Evolutionary conservation across 2,329 filamentous ascomycete genomes (phyloP).

Genomic region (Mollisiaceae sp.): DNA sequence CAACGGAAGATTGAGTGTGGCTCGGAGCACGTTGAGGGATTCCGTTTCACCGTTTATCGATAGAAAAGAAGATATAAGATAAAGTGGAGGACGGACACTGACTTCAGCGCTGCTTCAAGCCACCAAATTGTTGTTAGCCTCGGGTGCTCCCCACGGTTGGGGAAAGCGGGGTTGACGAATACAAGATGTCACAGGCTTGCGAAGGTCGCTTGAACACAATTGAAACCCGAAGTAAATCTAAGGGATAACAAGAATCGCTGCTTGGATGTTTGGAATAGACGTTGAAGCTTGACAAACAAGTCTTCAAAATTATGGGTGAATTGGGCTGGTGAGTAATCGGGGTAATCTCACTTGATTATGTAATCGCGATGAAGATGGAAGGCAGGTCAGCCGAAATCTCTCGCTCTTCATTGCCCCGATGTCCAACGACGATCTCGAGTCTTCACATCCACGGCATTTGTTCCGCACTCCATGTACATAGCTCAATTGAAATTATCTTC

Average conservation of each 20-base stretch:
- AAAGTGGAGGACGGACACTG: too few species aligned
- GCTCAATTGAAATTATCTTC: conserved; percentile 8
- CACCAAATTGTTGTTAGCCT: too few species aligned
- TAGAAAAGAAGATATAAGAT: too few species aligned
- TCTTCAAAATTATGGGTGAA: not conserved
- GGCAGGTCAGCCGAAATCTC: conserved; percentile 11
- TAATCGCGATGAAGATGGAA: not conserved
- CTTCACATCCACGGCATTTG: conserved; percentile 11
- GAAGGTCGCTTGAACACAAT: too few species aligned
- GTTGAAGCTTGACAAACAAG: not conserved
- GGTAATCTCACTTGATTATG: not conserved
- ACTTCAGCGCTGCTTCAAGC: too few species aligned
- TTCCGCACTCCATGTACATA: conserved; percentile 27
- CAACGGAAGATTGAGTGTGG: too few species aligned
- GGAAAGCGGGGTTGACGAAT: too few species aligned
- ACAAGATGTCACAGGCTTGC: too few species aligned
- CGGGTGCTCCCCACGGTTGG: too few species aligned
- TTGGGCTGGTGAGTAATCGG: not conserved
- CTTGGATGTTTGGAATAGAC: not conserved
- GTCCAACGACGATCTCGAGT: not conserved
- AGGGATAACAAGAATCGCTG: not conserved
- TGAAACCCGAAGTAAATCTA: not conserved
- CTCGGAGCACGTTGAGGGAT: too few species aligned
- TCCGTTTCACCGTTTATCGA: too few species aligned
- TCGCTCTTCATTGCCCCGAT: conserved; percentile 20